Conservation (phyloP, 2,329 filamentous ascomycete species). For the Metarhizium humberi region DNA sequence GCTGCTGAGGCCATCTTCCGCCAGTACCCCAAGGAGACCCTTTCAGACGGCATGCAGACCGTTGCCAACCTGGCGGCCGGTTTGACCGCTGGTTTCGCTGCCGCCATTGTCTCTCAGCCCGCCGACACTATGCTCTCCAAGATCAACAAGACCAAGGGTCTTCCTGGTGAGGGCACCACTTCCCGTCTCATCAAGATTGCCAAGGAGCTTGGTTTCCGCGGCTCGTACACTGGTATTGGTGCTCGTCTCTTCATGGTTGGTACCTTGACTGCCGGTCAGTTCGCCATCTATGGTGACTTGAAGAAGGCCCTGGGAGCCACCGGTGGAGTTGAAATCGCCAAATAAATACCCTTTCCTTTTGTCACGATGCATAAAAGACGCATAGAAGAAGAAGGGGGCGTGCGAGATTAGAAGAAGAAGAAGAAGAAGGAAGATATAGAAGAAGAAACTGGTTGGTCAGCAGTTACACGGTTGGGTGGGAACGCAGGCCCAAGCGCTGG, state of each 20-base stretch:
- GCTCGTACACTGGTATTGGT: slow-evolving; percentile 73
- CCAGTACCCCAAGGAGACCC: slow-evolving; percentile 58
- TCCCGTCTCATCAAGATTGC: slow-evolving; percentile 79
- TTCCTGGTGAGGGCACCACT: slow-evolving; percentile 75
- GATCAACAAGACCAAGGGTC: slow-evolving; percentile 92
- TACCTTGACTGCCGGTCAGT: slow-evolving; percentile 70
- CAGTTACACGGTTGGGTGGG: background rate
- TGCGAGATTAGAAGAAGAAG: background rate
- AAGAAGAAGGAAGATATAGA: background rate
- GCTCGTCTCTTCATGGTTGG: slow-evolving; percentile 58
- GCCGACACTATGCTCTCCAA: slow-evolving; percentile 91
- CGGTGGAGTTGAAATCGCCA: slow-evolving; percentile 15
- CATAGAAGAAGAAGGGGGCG: background rate
- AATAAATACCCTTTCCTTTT: slow-evolving; percentile 9
- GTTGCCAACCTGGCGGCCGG: slow-evolving; percentile 62
- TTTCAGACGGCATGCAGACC: slow-evolving; percentile 64
- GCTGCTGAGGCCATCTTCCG: slow-evolving; percentile 66
- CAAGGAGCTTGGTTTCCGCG: slow-evolving; percentile 72
- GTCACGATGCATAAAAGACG: background rate
- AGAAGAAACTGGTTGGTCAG: background rate
- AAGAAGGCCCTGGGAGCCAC: slow-evolving; percentile 47
- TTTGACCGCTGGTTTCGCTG: slow-evolving; percentile 61
- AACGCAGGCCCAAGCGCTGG: slow-evolving; percentile 8
- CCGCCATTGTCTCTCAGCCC: slow-evolving; percentile 78
- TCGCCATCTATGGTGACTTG: slow-evolving; percentile 76